phyloP scores from a whole-genome alignment of 805 yeast genomes.

The Kodamaea sagamina region DNA sequence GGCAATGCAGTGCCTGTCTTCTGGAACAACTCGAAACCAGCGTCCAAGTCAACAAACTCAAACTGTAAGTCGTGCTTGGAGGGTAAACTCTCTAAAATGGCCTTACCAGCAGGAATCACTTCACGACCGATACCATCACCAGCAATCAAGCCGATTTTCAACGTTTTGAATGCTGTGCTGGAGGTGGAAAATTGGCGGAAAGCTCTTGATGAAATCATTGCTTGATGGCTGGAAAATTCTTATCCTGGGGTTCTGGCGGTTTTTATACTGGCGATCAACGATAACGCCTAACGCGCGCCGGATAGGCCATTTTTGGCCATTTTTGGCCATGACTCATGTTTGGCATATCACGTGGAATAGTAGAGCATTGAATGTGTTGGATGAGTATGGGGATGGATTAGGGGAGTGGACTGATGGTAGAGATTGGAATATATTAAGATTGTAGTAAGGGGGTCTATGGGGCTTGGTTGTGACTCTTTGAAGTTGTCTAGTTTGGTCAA shows the following conservation, averaged over 20 bases:
- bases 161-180: conserved; percentile 31
- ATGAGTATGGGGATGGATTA: too few relatives aligned
- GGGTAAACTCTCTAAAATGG: conserved; percentile 80
- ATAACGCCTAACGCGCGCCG: conserved; percentile 5
- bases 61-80: conserved; percentile 74
- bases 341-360: conserved; percentile 1
- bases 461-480: too few relatives aligned
- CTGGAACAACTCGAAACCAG: conserved; percentile 93
- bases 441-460: too few relatives aligned
- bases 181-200: conserved; percentile 37
- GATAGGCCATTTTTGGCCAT: background rate
- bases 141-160: conserved; percentile 73
- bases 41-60: conserved; percentile 84
- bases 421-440: too few relatives aligned
- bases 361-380: too few relatives aligned
- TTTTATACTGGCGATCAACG: background rate
- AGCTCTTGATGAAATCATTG: conserved; percentile 12
- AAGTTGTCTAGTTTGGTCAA: too few relatives aligned
- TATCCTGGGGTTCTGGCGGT: conserved; percentile 1
- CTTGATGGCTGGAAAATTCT: background rate
- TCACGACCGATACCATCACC: conserved; percentile 99
- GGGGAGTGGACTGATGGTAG: too few relatives aligned
- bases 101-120: conserved; percentile 95
- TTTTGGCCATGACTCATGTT: conserved; percentile 2
- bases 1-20: conserved; percentile 96